Evolutionary conservation across 116 monocot species (phyloP), one percentile per base, ranked within the genome.

Genomic region (Posidonia oceanica): DNA sequence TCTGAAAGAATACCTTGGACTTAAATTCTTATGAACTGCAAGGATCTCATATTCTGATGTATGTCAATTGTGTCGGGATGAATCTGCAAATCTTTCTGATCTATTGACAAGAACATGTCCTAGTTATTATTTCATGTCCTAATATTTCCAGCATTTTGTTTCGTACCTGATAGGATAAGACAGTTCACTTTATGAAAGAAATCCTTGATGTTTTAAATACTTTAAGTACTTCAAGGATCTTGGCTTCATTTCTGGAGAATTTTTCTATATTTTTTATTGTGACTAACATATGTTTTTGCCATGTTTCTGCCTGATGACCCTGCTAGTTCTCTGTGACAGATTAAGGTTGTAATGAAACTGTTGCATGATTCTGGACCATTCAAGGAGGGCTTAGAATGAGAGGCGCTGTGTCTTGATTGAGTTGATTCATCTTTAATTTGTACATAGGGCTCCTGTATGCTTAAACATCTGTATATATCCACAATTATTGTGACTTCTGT

Each of bases 351-450:
- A 52, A 96, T 87, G 29, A 73, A 91, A 57, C 11, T 91, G 67
- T 64, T 96, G 39, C 77, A 64, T 56, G 96, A 96, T 68, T 88
- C 96, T 56, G 88, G 95, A 57, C 96, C 96, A 15, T 96, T 91
- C 83, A 96, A 88, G 76, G 91, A 87, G 66, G 89, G 79, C 8
- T 80, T 88, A 22, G 64, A 80, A 52, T 82, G 59, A 54, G 44
- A 59, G 17, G 42, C 41, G 2, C 59, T 21, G 3, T 65, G 65
- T 38, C 15, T 63, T 63, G 37, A 12, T 39, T 14, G 38, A 23
- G 14, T 5, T 1, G 36, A 29, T 63, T 63, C 58, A 20, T 63
- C 29, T 63, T 37, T 6, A 1, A 70, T 29, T 54, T 70, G 56
- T 70, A 57, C 29, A 39, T 69, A 69, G 56, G 54, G 15, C 14